Conservation (phyloP, 257 asterid genomes). For the Solanum verrucosum region DNA sequence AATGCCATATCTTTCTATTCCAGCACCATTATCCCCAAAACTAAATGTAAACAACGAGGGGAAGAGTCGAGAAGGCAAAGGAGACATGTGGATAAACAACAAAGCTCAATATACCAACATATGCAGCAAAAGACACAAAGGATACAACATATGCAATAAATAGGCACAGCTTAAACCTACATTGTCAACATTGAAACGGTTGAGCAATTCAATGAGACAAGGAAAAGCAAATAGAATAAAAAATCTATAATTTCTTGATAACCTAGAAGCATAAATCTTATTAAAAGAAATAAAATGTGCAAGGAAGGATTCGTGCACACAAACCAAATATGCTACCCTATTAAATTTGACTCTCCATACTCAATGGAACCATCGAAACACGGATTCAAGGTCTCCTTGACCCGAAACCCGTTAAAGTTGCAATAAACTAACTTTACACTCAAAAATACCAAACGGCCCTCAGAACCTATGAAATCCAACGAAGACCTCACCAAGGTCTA, state of each 20-base stretch:
- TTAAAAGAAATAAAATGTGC: not conserved
- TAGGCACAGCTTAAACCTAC: slow-evolving; percentile 92
- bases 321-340: no score
- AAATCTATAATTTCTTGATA: not conserved
- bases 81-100: no score
- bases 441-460: no score
- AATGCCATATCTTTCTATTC: not conserved
- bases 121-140: slow-evolving; percentile 88
- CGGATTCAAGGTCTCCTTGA: no score
- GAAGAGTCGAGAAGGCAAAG: not conserved
- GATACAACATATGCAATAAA: slow-evolving; percentile 89
- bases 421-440: no score
- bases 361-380: no score
- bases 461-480: no score
- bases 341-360: no score
- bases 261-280: not conserved
- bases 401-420: no score
- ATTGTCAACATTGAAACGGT: not conserved
- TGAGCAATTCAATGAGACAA: not conserved
- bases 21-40: not conserved
- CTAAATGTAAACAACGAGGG: not conserved
- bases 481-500: no score
- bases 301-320: not conserved
- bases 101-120: slow-evolving; percentile 60
- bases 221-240: not conserved